Base-by-base conservation (phyloP, 768 basidiomycete genomes). In the Xerocomus potaroensis region DNA sequence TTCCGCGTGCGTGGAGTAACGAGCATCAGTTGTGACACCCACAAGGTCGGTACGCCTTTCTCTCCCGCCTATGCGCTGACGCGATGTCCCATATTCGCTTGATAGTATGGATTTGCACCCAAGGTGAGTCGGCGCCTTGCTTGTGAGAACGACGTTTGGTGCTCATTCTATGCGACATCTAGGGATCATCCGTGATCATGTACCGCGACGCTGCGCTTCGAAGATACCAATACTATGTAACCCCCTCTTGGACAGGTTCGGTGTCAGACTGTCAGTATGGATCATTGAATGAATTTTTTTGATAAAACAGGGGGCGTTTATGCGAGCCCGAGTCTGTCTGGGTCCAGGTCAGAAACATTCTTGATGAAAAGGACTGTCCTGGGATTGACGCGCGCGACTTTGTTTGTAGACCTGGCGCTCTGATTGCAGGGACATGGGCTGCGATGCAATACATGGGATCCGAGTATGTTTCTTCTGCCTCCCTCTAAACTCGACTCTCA, bases 371-470 rank as follows among this genome's bases (percentile, higher is more conserved):
- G 4, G 14, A 9, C n/a, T n/a, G n/a, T 12, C n/a, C 15, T 3
- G 10, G 10, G 16, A 27, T 24, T 29, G 23, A 48, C 37, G 6
- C 8, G 12, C 12, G 8, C 14, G 18, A n/a, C n/a, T 32, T 14
- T 5, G n/a, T 19, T 26, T 30, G 12, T 14, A 91, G 94, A 31
- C 90, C 94, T 1, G 96, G 95, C 6, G 83, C 93, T 0, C 70
- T 97, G 50, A 85, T 99, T 49, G 95, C 95, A 21, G 95, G 90
- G 37, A 84, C 92, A 23, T 99, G 93, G 92, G 95, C 95, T 7
- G 91, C 92, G 2, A 85, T 99, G 83, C 87, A 95, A 52, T 81
- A 90, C 63, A 85, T 97, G 72, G 95, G 95, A 23, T 75, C 83
- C 49, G 76, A 85, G 90, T 92, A 60, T 42, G 84, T 73, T 16